phyloP scores from a whole-genome alignment of 2,329 filamentous ascomycete genomes.

The Colletotrichum falcatum region DNA sequence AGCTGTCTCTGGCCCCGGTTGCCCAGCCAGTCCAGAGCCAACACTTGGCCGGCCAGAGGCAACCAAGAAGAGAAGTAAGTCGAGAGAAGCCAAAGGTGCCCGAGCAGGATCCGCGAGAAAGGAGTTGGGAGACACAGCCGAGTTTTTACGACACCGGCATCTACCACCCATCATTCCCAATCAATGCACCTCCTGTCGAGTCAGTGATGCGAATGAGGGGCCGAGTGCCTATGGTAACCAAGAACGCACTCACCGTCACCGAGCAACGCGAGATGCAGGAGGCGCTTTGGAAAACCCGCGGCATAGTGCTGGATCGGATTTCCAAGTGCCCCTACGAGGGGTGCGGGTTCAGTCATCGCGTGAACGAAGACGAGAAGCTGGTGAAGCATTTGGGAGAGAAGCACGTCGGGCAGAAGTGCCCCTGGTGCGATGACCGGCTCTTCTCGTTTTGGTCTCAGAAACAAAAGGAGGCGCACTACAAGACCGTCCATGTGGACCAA shows the following conservation, averaged over 20 bases:
- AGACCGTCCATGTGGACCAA: slow-evolving; percentile 46
- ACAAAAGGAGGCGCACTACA: slow-evolving; percentile 48
- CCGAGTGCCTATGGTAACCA: slow-evolving; percentile 52
- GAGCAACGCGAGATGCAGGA: slow-evolving; percentile 54
- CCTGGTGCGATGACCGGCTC: slow-evolving; percentile 51
- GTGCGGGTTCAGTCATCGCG: slow-evolving; percentile 52
- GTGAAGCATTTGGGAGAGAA: slow-evolving; percentile 51
- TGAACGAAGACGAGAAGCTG: slow-evolving; percentile 48
- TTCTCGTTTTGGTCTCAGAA: slow-evolving; percentile 47
- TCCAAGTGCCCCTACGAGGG: slow-evolving; percentile 53
- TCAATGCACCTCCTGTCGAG: slow-evolving; percentile 52
- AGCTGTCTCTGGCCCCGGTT: slow-evolving; percentile 17
- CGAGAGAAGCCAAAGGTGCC: neutral
- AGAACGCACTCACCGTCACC: slow-evolving; percentile 54
- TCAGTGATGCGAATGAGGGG: slow-evolving; percentile 50
- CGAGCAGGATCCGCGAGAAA: slow-evolving; percentile 7
- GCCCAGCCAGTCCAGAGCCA: neutral
- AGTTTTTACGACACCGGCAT: slow-evolving; percentile 47
- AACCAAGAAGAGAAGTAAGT: neutral
- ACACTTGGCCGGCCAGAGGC: neutral
- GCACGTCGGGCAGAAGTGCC: slow-evolving; percentile 52
- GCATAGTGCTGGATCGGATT: slow-evolving; percentile 50
- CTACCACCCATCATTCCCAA: slow-evolving; percentile 50
- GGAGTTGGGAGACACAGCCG: slow-evolving; percentile 46
- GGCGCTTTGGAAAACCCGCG: slow-evolving; percentile 50